Conservation (phyloP, 2,329 filamentous ascomycete species). For the Fusarium cyanostomum region DNA sequence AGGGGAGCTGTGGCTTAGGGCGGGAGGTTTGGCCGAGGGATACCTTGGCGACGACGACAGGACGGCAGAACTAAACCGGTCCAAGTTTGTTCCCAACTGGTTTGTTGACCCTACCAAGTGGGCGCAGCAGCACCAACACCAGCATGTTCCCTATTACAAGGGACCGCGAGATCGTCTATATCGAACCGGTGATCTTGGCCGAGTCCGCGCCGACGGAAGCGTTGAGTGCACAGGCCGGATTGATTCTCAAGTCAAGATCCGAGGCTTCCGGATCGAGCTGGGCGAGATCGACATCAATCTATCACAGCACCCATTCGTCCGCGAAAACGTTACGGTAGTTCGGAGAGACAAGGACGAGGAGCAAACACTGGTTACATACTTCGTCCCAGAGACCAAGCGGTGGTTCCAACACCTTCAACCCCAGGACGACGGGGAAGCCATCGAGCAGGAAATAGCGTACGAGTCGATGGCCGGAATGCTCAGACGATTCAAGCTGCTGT, state of each 20-base stretch:
- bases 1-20: constrained; percentile 84
- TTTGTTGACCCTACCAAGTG: constrained; percentile 79
- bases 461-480: constrained; percentile 41
- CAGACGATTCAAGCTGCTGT: constrained; percentile 50
- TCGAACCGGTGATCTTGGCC: constrained; percentile 83
- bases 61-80: constrained; percentile 59
- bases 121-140: constrained; percentile 70
- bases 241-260: constrained; percentile 92
- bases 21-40: constrained; percentile 82
- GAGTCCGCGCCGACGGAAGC: constrained; percentile 65
- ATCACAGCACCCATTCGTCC: constrained; percentile 75
- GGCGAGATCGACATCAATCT: constrained; percentile 90
- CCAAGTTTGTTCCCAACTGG: constrained; percentile 85
- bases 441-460: neutral
- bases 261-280: constrained; percentile 93
- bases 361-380: constrained; percentile 84
- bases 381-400: constrained; percentile 72
- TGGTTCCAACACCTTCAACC: constrained; percentile 53
- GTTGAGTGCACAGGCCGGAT: constrained; percentile 81
- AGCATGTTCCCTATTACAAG: constrained; percentile 71
- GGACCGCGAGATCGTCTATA: constrained; percentile 88
- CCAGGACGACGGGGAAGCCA: too few species aligned
- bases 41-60: constrained; percentile 70
- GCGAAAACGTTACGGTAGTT: constrained; percentile 86
- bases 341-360: constrained; percentile 64